Percentiles rank a stretch among this genome's conserved stretches.
phyloP scores from a whole-genome alignment of 768 basidiomycete species.

The Lactarius sanguifluus region DNA sequence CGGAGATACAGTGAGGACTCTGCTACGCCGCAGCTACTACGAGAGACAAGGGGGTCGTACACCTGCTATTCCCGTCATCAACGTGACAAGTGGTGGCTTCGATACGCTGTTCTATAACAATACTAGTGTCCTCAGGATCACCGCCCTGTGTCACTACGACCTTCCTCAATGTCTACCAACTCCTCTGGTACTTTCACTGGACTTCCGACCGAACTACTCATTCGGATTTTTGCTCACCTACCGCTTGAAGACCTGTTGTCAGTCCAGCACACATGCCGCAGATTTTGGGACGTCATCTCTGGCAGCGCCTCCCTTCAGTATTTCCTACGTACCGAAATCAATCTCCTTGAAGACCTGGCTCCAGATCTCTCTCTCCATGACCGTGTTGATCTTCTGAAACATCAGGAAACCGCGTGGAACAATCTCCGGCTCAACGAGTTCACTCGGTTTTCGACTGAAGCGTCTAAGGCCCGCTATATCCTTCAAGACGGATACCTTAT shows the following conservation, averaged over 20 bases:
- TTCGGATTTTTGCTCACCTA: not conserved
- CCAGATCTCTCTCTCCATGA: not conserved
- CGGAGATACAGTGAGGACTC: not conserved
- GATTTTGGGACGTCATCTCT: not conserved
- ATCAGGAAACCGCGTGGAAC: not conserved
- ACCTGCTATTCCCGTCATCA: not conserved
- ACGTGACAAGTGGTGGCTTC: not conserved
- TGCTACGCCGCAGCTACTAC: not conserved
- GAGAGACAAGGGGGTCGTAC: not conserved
- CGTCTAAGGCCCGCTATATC: not conserved
- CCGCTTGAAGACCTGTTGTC: not conserved
- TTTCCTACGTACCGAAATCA: not conserved
- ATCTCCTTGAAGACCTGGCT: slow-evolving; percentile 2
- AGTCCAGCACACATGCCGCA: slow-evolving; percentile 8
- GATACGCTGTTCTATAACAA: not conserved
- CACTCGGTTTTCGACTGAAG: not conserved
- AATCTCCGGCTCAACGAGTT: not conserved
- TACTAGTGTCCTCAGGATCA: not conserved
- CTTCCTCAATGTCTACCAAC: not conserved
- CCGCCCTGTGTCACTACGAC: not conserved
- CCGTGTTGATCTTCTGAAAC: not conserved
- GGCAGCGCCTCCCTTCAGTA: not conserved
- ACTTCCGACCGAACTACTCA: slow-evolving; percentile 5
- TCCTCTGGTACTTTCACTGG: not conserved
- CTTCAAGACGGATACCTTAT: slow-evolving; percentile 13